These are phyloP conservation scores for Tausonia pullulans DNA, from an alignment of 1,284 basidiomycete species.

Conservation along the genomic window DNA sequence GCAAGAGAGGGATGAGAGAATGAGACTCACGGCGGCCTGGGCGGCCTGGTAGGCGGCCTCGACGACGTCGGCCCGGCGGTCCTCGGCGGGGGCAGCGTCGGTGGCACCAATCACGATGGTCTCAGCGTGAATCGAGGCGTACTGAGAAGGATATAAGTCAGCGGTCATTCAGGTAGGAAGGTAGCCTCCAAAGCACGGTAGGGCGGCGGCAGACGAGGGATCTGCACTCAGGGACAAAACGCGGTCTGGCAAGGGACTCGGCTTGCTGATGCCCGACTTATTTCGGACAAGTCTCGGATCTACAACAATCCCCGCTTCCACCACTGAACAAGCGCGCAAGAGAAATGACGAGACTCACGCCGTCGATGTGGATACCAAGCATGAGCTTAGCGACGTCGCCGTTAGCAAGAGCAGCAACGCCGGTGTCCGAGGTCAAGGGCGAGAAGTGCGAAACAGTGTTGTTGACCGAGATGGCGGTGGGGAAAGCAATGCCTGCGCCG, in stretches of 20 bases:
- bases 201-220: background rate
- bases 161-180: background rate
- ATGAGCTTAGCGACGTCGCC: slow-evolving; percentile 93
- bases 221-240: background rate
- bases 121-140: slow-evolving; percentile 78
- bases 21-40: slow-evolving; percentile 54
- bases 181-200: background rate
- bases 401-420: slow-evolving; percentile 67
- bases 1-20: slow-evolving; percentile 23
- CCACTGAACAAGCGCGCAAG: background rate
- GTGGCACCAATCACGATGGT: slow-evolving; percentile 77
- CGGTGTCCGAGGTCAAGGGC: slow-evolving; percentile 43
- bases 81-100: slow-evolving; percentile 60
- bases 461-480: slow-evolving; percentile 87
- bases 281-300: no score
- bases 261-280: no score
- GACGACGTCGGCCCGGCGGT: slow-evolving; percentile 76
- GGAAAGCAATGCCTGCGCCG: slow-evolving; percentile 72
- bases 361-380: slow-evolving; percentile 93
- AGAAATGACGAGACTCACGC: slow-evolving; percentile 27
- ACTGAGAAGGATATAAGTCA: slow-evolving; percentile 26
- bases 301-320: slow-evolving; percentile 10
- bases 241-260: background rate
- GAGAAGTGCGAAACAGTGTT: slow-evolving; percentile 46
- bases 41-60: slow-evolving; percentile 88